Evolutionary conservation across 257 asterid species (phyloP).

Genomic region (Dorcoceras hygrometricum): DNA sequence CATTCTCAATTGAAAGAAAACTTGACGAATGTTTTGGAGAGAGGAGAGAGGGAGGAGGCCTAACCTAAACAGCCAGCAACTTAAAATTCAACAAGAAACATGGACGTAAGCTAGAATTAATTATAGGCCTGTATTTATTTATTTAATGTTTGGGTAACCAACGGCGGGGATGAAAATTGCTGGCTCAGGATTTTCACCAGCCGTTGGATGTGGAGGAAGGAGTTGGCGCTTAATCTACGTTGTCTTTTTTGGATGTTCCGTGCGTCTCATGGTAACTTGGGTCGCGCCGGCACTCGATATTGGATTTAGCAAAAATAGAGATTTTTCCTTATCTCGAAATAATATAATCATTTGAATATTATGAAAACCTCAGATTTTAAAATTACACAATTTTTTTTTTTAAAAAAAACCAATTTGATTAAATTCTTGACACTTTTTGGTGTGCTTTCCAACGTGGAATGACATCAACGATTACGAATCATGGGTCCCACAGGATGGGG

Average conservation of each 20-base stretch:
- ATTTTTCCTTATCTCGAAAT: too few species aligned
- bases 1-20: conserved; percentile 29
- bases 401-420: too few species aligned
- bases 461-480: background rate
- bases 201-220: conserved; percentile 50
- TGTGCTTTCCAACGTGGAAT: too few species aligned
- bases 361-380: too few species aligned
- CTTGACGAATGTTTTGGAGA: conserved; percentile 22
- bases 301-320: background rate
- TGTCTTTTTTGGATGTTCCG: conserved; percentile 50
- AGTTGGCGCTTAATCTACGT: conserved; percentile 75
- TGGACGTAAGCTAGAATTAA: conserved; percentile 33
- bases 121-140: too few species aligned
- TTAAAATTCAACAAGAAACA: conserved; percentile 61
- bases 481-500: background rate
- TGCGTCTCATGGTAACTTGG: conserved; percentile 71
- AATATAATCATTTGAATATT: too few species aligned
- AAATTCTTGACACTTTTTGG: background rate
- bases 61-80: conserved; percentile 87
- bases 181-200: conserved; percentile 34
- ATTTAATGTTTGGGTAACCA: conserved; percentile 22
- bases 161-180: conserved; percentile 37
- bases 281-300: conserved; percentile 31
- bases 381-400: too few species aligned
- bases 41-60: conserved; percentile 35